These are phyloP conservation scores for Dipteronia dyeriana DNA, from an alignment of 345 rosid genomes.

Conservation along the genomic window DNA sequence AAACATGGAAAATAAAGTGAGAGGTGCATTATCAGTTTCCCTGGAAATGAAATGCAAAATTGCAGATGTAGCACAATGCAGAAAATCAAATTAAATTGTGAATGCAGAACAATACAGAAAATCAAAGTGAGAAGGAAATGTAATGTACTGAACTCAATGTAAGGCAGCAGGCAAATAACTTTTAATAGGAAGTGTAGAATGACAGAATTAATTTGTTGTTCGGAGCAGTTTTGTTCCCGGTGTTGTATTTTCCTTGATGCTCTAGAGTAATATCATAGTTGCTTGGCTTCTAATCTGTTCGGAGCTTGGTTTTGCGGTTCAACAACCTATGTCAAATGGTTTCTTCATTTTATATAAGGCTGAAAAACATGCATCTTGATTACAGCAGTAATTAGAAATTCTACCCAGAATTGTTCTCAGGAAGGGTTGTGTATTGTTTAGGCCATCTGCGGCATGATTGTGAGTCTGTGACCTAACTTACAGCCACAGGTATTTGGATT, in stretches of 20 bases:
- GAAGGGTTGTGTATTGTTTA: not conserved
- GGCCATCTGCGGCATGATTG: not conserved
- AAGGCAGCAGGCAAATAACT: not conserved
- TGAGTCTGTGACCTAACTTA: not conserved
- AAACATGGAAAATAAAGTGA: not conserved
- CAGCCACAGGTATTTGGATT: not conserved
- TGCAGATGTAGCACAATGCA: not conserved
- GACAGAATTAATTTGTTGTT: not conserved
- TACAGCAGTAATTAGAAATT: not conserved
- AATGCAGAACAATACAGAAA: not conserved
- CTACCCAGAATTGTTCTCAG: not conserved
- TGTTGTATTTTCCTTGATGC: not conserved
- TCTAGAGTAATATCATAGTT: not conserved
- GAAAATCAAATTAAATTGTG: not conserved
- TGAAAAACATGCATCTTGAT: not conserved
- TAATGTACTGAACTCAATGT: not conserved
- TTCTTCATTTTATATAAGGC: too few relatives aligned
- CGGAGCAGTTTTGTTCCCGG: not conserved
- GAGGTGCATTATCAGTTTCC: not conserved
- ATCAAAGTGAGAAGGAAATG: not conserved
- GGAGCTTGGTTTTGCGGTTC: not conserved
- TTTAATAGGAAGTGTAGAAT: not conserved
- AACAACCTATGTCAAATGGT: not conserved
- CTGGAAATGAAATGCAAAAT: not conserved
- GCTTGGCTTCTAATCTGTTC: not conserved